phyloP scores from a whole-genome alignment of 2,329 filamentous ascomycete species.

The Aspergillus japonicus region DNA sequence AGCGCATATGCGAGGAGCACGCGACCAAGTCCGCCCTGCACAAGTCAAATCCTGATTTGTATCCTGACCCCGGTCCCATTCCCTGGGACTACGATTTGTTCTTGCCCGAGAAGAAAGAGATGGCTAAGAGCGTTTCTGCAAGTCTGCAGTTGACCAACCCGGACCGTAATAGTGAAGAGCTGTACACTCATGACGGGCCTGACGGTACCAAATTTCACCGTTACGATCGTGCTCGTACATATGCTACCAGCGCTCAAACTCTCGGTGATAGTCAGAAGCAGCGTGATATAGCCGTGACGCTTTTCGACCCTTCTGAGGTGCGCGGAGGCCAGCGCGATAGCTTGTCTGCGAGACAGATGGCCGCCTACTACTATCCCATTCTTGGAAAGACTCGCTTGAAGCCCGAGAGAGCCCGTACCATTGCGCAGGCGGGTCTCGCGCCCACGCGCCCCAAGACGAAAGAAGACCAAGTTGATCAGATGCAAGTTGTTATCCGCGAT shows the following conservation, averaged over 20 bases:
- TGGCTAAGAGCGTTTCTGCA: conserved; percentile 53
- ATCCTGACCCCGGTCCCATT: conserved; percentile 53
- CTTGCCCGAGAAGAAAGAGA: conserved; percentile 51
- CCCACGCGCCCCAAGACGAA: conserved; percentile 39
- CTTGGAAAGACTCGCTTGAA: conserved; percentile 57
- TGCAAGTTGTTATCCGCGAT: conserved; percentile 54
- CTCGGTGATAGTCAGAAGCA: conserved; percentile 54
- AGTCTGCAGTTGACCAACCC: conserved; percentile 56
- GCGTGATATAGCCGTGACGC: conserved; percentile 57
- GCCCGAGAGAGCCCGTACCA: conserved; percentile 47
- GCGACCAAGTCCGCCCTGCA: conserved; percentile 49
- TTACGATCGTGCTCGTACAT: conserved; percentile 59
- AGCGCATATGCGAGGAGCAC: conserved; percentile 49
- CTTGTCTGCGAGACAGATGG: conserved; percentile 45
- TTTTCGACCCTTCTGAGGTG: conserved; percentile 51
- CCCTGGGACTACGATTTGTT: conserved; percentile 61
- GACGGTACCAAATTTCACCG: conserved; percentile 51
- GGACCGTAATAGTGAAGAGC: conserved; percentile 52
- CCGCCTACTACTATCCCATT: conserved; percentile 64
- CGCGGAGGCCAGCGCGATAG: conserved; percentile 18
- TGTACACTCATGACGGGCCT: conserved; percentile 48
- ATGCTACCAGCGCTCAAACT: conserved; percentile 57
- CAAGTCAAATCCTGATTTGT: conserved; percentile 50
- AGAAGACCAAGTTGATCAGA: conserved; percentile 53
- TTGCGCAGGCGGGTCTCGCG: conserved; percentile 41